Evolutionary conservation across 2,329 filamentous ascomycete genomes (phyloP).

Genomic region (Bipolaris victoriae): DNA sequence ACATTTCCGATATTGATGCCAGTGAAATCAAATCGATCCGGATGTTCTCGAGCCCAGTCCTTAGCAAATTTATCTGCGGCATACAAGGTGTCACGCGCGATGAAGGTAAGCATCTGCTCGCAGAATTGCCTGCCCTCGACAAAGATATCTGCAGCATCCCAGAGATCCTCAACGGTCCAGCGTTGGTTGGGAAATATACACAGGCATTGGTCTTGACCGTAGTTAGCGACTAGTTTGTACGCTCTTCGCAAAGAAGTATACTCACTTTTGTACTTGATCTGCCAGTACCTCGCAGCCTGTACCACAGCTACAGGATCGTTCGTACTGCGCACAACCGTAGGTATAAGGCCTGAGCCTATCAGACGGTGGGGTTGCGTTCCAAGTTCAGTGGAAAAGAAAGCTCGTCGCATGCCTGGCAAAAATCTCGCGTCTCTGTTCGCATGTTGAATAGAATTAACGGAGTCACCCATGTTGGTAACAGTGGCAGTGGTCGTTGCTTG

Average conservation of each 20-base stretch:
- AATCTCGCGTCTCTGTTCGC: constrained; percentile 11
- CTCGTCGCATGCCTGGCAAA: constrained; percentile 15
- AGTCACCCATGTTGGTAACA: constrained; percentile 17
- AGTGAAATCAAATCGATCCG: constrained; percentile 27
- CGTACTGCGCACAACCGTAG: constrained; percentile 36
- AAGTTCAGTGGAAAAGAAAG: constrained; percentile 42
- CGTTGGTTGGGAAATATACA: constrained; percentile 36
- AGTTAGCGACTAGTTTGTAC: background rate
- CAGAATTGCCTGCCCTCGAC: constrained; percentile 39
- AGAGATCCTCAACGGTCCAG: constrained; percentile 42
- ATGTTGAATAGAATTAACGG: constrained; percentile 6
- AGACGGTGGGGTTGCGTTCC: constrained; percentile 26
- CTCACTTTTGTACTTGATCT: constrained; percentile 27
- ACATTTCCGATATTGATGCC: constrained; percentile 21
- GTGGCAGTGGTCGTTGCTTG: background rate
- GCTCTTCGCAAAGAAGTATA: background rate
- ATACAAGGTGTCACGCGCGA: constrained; percentile 32
- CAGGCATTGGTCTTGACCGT: constrained; percentile 21
- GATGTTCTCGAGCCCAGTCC: constrained; percentile 31
- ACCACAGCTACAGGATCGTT: constrained; percentile 23
- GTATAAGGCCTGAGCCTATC: constrained; percentile 20
- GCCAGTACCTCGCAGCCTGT: constrained; percentile 30
- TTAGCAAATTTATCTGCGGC: constrained; percentile 27
- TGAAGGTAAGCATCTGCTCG: constrained; percentile 35
- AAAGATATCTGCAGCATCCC: constrained; percentile 43